A percentile compares a stretch with the other conserved stretches of the same genome.
These are phyloP conservation scores for Phenoliferia sp. DNA, from an alignment of 1,284 basidiomycete species.

Conservation along the genomic window DNA sequence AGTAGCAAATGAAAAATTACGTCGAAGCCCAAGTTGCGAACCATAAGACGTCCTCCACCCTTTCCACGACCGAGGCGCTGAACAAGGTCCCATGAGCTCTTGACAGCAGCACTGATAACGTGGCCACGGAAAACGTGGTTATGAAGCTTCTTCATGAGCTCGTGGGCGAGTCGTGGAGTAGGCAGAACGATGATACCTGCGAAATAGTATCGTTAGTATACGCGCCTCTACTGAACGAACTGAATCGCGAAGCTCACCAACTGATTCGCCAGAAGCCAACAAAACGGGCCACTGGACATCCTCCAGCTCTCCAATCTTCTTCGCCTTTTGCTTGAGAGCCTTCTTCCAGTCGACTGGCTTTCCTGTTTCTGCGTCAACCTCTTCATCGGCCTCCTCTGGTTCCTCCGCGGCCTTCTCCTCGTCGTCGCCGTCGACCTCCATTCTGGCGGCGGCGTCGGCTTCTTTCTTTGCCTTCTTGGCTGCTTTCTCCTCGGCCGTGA, in stretches of 20 bases:
- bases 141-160: constrained; percentile 78
- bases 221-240: constrained; percentile 18
- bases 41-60: constrained; percentile 74
- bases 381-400: constrained; percentile 45
- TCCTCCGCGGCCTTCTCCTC: constrained; percentile 43
- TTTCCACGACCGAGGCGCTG: constrained; percentile 45
- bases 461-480: constrained; percentile 18
- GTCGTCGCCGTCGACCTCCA: constrained; percentile 35
- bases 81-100: constrained; percentile 49
- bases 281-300: constrained; percentile 32
- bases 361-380: constrained; percentile 41
- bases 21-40: constrained; percentile 78
- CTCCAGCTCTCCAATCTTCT: constrained; percentile 50
- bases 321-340: constrained; percentile 79
- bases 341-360: constrained; percentile 50
- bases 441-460: constrained; percentile 12
- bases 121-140: constrained; percentile 89
- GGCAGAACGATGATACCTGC: constrained; percentile 72
- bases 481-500: constrained; percentile 17
- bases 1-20: constrained; percentile 14
- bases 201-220: not conserved
- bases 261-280: constrained; percentile 28
- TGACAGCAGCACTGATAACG: constrained; percentile 80
- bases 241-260: constrained; percentile 16
- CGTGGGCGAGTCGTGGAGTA: constrained; percentile 56